Conservation (phyloP, 2,329 filamentous ascomycete genomes). For the Fusarium acutatum region DNA sequence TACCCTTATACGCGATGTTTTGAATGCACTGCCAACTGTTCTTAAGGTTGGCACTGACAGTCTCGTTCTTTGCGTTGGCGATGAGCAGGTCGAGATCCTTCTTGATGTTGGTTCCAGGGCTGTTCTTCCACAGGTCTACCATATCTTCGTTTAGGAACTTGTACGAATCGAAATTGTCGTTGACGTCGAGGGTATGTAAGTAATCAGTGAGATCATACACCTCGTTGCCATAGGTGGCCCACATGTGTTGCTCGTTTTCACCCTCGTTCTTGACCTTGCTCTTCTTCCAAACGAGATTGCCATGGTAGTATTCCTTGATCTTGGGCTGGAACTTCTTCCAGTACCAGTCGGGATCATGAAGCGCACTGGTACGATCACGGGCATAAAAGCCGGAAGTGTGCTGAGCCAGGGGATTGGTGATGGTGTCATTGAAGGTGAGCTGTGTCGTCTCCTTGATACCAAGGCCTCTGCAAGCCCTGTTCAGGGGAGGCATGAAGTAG, state of each 20-base stretch:
- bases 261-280: conserved; percentile 71
- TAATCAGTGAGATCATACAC: conserved; percentile 95
- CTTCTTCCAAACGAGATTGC: conserved; percentile 78
- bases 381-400: conserved; percentile 76
- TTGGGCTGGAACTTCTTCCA: conserved; percentile 74
- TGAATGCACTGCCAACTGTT: conserved; percentile 84
- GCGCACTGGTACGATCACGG: conserved; percentile 60
- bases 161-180: conserved; percentile 65
- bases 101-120: conserved; percentile 83
- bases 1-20: conserved; percentile 83
- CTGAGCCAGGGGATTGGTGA: conserved; percentile 57
- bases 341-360: conserved; percentile 81
- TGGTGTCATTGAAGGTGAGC: conserved; percentile 73
- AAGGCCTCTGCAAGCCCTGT: conserved; percentile 76
- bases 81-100: conserved; percentile 66
- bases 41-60: conserved; percentile 57
- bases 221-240: conserved; percentile 79
- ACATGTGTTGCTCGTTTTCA: conserved; percentile 71
- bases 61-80: conserved; percentile 59
- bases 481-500: conserved; percentile 87
- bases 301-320: conserved; percentile 88
- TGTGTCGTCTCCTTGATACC: conserved; percentile 65
- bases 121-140: conserved; percentile 73
- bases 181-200: conserved; percentile 74
- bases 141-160: conserved; percentile 77